Evolutionary conservation across 805 yeast species (phyloP).

Genomic region (Brettanomyces naardenensis): DNA sequence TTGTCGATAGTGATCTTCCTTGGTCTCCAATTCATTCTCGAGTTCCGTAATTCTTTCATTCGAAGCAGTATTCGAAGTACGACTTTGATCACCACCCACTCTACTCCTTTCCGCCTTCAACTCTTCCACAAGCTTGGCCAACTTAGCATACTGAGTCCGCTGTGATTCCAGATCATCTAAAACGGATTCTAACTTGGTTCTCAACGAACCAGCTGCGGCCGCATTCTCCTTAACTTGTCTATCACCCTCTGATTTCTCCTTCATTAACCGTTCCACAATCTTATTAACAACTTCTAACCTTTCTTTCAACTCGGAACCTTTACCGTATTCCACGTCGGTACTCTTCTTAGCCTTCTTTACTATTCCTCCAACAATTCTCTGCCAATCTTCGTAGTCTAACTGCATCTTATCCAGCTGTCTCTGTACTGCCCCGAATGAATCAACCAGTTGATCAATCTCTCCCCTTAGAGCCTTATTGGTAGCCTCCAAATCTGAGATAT

Average conservation of each 20-base stretch:
- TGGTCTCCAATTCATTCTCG: background rate
- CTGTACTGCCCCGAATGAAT: constrained; percentile 12
- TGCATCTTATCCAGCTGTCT: constrained; percentile 11
- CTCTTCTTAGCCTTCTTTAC: background rate
- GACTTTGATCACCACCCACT: no score
- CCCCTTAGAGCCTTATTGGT: constrained; percentile 8
- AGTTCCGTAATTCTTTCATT: background rate
- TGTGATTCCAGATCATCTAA: background rate
- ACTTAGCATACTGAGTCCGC: background rate
- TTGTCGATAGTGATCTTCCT: background rate
- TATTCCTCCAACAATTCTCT: constrained; percentile 8
- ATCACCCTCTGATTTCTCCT: background rate
- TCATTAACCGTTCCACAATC: background rate
- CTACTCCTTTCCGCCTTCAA: no score
- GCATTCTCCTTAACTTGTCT: background rate
- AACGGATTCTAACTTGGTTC: background rate
- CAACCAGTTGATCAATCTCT: constrained; percentile 14
- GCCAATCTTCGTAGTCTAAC: constrained; percentile 12
- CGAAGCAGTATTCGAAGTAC: no score
- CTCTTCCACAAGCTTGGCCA: background rate
- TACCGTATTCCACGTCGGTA: background rate
- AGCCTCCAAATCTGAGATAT: constrained; percentile 7
- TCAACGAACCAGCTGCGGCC: background rate
- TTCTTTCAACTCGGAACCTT: constrained; percentile 5
- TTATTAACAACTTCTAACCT: constrained; percentile 4